Base-by-base conservation (phyloP, 1,139 yeast species). In the Sugiyamaella xylanicola region DNA sequence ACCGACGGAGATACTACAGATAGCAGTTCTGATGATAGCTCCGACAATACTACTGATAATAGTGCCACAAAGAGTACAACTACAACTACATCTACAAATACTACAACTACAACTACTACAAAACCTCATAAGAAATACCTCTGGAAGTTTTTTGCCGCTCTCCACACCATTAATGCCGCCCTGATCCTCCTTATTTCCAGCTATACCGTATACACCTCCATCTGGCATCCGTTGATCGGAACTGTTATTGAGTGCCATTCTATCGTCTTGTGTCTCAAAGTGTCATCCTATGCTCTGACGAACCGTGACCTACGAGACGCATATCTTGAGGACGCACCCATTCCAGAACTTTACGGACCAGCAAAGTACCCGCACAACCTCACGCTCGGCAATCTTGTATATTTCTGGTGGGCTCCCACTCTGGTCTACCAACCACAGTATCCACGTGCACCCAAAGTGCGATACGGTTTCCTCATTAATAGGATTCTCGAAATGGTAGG, bases 361-460 rank as follows among this genome's bases (percentile, higher is more conserved):
- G 56, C 58, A 19, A 68, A 71, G n/a, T 77, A 77, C 61, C 80
- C 80, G 1, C 43, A 54, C 9, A 77, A 77, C 61, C 65, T 77
- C 51, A 69, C 76, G 0, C 43, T 74, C 15, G 36, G 59, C 13
- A 74, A 74, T 54, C 59, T 74, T 36, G 65, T 70, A 4, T 73
- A 73, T 61, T 77, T 72, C 61, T 74, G 78, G 77, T 69, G 72
- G 67, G 77, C 79, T 1, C 80, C 80, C 1, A 77, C 80, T 5
- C 68, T 77, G 47, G 72, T 77, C 15, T 77, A 77, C 61, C 80
- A 77, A 63, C 80, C 80, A 0, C 76, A 70, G 4, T 77, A 77
- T 58, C 80, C 80, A 3, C 65, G 72, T 20, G 63, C 73, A 4
- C 61, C 65, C 2, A 54, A 59, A 13, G 65, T 73, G 32, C 63